Evolutionary conservation across 768 basidiomycete species (phyloP).

Genomic region (Hortiboletus flavorubellus): DNA sequence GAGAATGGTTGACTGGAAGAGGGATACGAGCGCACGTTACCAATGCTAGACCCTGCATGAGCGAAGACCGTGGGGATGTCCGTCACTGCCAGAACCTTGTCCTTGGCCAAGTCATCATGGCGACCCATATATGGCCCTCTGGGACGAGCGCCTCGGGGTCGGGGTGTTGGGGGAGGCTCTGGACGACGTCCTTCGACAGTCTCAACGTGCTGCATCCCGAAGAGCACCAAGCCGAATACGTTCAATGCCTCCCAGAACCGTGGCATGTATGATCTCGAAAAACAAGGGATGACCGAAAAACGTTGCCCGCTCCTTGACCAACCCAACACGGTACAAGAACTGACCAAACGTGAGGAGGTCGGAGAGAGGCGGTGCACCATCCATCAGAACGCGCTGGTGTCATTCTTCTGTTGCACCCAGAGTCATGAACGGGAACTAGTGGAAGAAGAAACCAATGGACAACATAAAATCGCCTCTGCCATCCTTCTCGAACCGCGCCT

Average conservation of each 20-base stretch:
- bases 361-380: not conserved
- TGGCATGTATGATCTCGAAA: constrained; percentile 34
- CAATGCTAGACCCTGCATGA: too few species aligned
- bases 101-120: not conserved
- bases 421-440: too few species aligned
- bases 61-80: constrained; percentile 6
- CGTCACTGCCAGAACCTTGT: not conserved
- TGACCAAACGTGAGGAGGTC: too few species aligned
- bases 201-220: constrained; percentile 19
- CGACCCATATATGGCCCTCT: too few species aligned
- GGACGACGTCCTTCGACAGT: too few species aligned
- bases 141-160: too few species aligned
- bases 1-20: not conserved
- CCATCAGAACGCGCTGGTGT: not conserved
- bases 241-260: constrained; percentile 8
- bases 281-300: constrained; percentile 44
- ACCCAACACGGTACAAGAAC: not conserved
- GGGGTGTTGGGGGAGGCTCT: too few species aligned
- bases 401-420: constrained; percentile 23
- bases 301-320: constrained; percentile 29
- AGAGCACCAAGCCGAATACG: too few species aligned
- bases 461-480: too few species aligned
- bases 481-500: too few species aligned
- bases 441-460: too few species aligned
- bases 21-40: not conserved